phyloP scores from a whole-genome alignment of 768 basidiomycete genomes.

The Postia placenta region DNA sequence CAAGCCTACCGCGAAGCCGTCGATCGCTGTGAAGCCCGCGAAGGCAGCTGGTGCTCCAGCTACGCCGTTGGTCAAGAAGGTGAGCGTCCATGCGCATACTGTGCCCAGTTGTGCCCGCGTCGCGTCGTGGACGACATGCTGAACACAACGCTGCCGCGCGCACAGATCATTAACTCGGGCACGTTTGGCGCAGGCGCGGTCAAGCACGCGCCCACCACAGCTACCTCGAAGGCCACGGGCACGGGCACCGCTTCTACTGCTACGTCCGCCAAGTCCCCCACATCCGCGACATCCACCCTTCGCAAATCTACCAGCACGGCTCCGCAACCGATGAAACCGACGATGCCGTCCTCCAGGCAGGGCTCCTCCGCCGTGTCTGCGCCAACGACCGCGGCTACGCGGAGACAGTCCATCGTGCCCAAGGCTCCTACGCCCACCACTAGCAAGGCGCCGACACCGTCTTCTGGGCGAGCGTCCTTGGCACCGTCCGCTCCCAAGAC shows the following conservation, averaged over 20 bases:
- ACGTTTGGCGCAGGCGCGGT: constrained; percentile 56
- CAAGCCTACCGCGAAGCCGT: constrained; percentile 18
- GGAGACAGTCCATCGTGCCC: constrained; percentile 17
- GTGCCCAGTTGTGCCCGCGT: constrained; percentile 8
- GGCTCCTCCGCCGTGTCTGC: constrained; percentile 24
- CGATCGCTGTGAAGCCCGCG: constrained; percentile 36
- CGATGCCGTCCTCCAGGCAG: constrained; percentile 16
- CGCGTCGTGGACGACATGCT: constrained; percentile 1
- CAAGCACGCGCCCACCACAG: constrained; percentile 36
- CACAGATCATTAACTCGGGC: constrained; percentile 57
- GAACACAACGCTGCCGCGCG: constrained; percentile 4
- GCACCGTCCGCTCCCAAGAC: constrained; percentile 16
- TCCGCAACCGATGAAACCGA: constrained; percentile 32
- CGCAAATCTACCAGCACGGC: constrained; percentile 37
- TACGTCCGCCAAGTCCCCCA: constrained; percentile 28
- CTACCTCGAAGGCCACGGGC: constrained; percentile 34
- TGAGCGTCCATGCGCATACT: constrained; percentile 26
- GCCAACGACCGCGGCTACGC: constrained; percentile 14
- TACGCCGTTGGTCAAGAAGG: constrained; percentile 66
- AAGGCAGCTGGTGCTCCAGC: constrained; percentile 44
- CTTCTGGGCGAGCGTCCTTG: constrained; percentile 20
- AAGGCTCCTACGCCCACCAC: constrained; percentile 10
- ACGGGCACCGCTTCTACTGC: constrained; percentile 25
- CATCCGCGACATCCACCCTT: constrained; percentile 27
- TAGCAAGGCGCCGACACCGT: constrained; percentile 9